These are phyloP conservation scores for Beauveria caledonica DNA, from an alignment of 2,329 filamentous ascomycete genomes.

Conservation along the genomic window DNA sequence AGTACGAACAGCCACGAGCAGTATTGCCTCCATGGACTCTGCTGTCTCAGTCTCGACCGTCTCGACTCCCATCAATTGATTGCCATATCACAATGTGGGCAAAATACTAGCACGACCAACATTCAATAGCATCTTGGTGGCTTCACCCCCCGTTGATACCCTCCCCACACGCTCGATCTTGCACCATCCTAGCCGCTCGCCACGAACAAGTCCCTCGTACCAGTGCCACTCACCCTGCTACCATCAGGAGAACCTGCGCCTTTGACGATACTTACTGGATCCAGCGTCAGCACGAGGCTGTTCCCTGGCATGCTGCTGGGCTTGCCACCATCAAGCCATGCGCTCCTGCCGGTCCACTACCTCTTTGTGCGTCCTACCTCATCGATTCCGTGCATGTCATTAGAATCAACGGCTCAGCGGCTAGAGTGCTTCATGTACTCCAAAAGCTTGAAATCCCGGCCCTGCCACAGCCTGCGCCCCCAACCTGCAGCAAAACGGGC, in stretches of 20 bases:
- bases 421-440: neutral
- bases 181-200: neutral
- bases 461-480: neutral
- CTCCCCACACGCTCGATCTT: conserved; percentile 5
- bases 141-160: neutral
- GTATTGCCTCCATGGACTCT: neutral
- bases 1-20: neutral
- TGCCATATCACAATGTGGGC: neutral
- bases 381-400: neutral
- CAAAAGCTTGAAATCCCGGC: neutral
- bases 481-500: neutral
- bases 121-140: neutral
- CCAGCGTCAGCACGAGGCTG: neutral
- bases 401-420: neutral
- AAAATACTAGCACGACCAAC: neutral
- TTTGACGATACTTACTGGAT: neutral
- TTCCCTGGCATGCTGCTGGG: neutral
- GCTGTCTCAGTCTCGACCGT: no score
- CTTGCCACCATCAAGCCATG: neutral
- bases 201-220: neutral
- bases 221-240: neutral
- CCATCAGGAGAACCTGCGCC: neutral
- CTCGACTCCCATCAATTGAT: neutral
- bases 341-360: neutral
- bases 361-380: neutral